A percentile compares a stretch with the other conserved stretches of the same genome.
Evolutionary conservation across 108 stramenopile species (phyloP).

Genomic region (Stephanodiscus triporus): DNA sequence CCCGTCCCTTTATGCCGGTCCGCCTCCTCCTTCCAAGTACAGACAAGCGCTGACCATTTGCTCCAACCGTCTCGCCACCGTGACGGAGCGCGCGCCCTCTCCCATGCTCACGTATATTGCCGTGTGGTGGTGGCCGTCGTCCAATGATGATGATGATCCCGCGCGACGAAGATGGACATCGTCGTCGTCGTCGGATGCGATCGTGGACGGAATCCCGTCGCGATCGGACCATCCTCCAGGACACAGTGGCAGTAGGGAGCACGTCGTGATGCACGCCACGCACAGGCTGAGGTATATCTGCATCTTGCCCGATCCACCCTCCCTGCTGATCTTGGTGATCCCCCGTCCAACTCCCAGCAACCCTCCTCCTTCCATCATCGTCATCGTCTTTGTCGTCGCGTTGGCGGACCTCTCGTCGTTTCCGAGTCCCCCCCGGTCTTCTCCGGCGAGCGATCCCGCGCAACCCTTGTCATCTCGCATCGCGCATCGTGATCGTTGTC

Average conservation of each 20-base stretch:
- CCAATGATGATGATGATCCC: not conserved
- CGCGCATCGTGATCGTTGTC: not conserved
- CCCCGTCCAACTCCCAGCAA: conserved; percentile 38
- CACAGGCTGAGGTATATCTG: conserved; percentile 60
- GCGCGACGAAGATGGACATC: too few species aligned
- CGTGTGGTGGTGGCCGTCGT: conserved; percentile 19
- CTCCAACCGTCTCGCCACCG: conserved; percentile 48
- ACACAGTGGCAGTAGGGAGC: not conserved
- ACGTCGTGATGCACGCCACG: conserved; percentile 43
- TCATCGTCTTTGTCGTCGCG: conserved; percentile 1
- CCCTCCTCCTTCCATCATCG: conserved; percentile 9
- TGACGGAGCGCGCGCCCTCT: conserved; percentile 29
- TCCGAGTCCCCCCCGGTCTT: not conserved
- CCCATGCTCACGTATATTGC: conserved; percentile 68
- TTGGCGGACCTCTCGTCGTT: too few species aligned
- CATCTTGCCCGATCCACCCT: too few species aligned
- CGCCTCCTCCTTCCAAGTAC: not conserved
- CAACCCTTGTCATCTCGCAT: conserved; percentile 20
- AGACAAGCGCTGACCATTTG: conserved; percentile 47
- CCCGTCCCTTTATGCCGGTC: too few species aligned
- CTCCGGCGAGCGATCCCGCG: conserved; percentile 4
- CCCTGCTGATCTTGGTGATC: conserved; percentile 66
- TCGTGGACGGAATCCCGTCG: not conserved
- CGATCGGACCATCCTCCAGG: not conserved
- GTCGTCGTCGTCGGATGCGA: not conserved